phyloP scores from a whole-genome alignment of 495 filamentous ascomycete genomes.

The Neurospora intermedia region DNA sequence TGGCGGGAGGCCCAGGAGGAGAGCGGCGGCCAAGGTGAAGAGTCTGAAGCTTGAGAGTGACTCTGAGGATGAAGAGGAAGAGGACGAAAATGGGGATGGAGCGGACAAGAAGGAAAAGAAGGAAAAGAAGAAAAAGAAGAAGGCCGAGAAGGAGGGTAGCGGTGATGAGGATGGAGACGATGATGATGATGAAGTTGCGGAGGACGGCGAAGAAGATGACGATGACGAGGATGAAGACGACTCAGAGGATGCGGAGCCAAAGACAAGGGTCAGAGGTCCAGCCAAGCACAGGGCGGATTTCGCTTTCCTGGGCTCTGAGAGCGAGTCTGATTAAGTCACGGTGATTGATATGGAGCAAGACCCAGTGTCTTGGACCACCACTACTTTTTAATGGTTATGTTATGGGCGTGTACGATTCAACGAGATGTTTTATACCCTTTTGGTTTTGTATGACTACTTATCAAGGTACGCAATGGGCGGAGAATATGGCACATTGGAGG shows the following conservation, averaged over 20 bases:
- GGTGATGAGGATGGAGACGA: slow-evolving; percentile 34
- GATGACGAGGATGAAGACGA: slow-evolving; percentile 19
- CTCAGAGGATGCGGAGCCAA: slow-evolving; percentile 17
- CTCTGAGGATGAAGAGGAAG: slow-evolving; percentile 31
- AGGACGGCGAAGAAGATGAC: slow-evolving; percentile 37
- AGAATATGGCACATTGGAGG: neutral
- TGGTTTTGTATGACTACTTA: neutral
- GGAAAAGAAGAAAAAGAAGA: slow-evolving; percentile 5
- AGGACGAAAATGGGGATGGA: slow-evolving; percentile 25
- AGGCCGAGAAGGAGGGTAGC: slow-evolving; percentile 17
- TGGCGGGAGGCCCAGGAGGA: slow-evolving; percentile 25
- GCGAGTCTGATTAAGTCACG: slow-evolving; percentile 32
- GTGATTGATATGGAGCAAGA: neutral
- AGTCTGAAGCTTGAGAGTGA: slow-evolving; percentile 12
- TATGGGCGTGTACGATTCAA: neutral
- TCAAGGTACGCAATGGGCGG: neutral
- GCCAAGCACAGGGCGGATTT: slow-evolving; percentile 30
- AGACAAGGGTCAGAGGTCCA: slow-evolving; percentile 16
- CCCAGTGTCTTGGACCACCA: neutral
- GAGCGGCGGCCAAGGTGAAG: slow-evolving; percentile 19
- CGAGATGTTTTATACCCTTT: neutral
- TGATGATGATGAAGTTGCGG: slow-evolving; percentile 36
- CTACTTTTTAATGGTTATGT: neutral
- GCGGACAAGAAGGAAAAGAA: slow-evolving; percentile 14
- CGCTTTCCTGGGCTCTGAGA: slow-evolving; percentile 35